These are phyloP conservation scores for Aspergillus intermedius DNA, from an alignment of 2,329 filamentous ascomycete genomes.

Conservation along the genomic window DNA sequence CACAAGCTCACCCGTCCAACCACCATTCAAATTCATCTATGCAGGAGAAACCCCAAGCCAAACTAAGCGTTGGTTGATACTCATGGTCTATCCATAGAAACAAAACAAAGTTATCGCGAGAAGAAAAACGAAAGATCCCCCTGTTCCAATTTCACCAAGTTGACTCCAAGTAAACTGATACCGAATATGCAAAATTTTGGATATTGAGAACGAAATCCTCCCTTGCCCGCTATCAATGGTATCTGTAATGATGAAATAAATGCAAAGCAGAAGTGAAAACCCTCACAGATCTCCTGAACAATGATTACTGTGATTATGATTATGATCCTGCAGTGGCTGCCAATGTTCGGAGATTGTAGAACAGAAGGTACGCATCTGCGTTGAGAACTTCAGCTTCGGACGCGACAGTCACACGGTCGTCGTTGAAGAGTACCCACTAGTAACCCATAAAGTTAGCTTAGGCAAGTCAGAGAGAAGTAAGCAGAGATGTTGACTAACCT, in stretches of 20 bases:
- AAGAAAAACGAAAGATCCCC: background rate
- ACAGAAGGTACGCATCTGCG: slow-evolving; percentile 83
- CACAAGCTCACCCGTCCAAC: too few relatives aligned
- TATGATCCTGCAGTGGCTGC: background rate
- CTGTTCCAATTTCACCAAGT: background rate
- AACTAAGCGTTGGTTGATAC: too few relatives aligned
- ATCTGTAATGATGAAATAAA: background rate
- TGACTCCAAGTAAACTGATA: background rate
- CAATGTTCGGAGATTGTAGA: slow-evolving; percentile 54
- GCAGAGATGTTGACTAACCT: slow-evolving; percentile 40
- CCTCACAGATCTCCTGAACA: background rate
- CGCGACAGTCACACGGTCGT: slow-evolving; percentile 82
- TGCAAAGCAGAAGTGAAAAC: background rate
- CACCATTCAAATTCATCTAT: too few relatives aligned
- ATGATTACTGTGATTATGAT: background rate
- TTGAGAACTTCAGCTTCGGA: slow-evolving; percentile 76
- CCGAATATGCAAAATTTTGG: background rate
- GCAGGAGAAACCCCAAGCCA: too few relatives aligned
- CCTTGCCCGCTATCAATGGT: background rate
- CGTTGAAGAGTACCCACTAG: slow-evolving; percentile 93
- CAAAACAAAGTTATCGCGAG: background rate
- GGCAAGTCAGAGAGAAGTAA: background rate
- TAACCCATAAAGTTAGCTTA: slow-evolving; percentile 2
- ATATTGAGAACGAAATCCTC: background rate
- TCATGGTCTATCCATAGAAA: background rate